Percentiles rank a stretch among this genome's conserved stretches.
Evolutionary conservation across 257 asterid genomes (phyloP).

Genomic region (Verbascum thapsus): DNA sequence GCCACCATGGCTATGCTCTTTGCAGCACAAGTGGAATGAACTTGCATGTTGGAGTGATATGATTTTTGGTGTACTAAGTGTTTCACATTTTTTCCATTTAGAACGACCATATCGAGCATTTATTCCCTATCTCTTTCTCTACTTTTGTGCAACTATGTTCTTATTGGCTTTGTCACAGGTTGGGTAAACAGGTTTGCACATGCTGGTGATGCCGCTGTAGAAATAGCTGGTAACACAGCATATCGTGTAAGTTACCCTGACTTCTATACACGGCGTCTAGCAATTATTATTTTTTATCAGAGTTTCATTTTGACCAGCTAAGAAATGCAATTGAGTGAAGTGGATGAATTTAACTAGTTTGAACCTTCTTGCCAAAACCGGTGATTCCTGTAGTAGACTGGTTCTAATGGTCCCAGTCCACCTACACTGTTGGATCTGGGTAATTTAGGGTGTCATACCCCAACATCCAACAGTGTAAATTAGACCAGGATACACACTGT

Average conservation of each 20-base stretch:
- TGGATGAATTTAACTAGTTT: no score
- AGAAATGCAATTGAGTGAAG: background rate
- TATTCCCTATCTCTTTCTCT: background rate
- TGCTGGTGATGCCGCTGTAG: conserved; percentile 94
- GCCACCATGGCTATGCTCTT: background rate
- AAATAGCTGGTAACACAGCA: conserved; percentile 94
- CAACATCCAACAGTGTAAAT: no score
- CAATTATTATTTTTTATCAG: background rate
- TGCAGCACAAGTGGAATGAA: conserved; percentile 8
- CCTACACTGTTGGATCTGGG: no score
- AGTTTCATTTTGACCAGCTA: background rate
- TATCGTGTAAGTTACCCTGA: conserved; percentile 55
- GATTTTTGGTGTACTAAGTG: background rate
- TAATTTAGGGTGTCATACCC: no score
- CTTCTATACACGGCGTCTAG: background rate
- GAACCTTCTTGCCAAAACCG: no score
- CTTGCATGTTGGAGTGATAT: conserved; percentile 17
- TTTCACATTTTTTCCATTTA: conserved; percentile 9
- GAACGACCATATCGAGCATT: conserved; percentile 11
- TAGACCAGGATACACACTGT: no score
- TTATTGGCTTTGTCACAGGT: conserved; percentile 50
- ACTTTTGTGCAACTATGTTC: conserved; percentile 16
- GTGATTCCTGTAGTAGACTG: no score
- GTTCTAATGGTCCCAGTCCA: no score
- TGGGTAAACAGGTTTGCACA: conserved; percentile 97